These are phyloP conservation scores for Dillenia turbinata DNA, from an alignment of 164 flowering plant genomes.

Conservation along the genomic window DNA sequence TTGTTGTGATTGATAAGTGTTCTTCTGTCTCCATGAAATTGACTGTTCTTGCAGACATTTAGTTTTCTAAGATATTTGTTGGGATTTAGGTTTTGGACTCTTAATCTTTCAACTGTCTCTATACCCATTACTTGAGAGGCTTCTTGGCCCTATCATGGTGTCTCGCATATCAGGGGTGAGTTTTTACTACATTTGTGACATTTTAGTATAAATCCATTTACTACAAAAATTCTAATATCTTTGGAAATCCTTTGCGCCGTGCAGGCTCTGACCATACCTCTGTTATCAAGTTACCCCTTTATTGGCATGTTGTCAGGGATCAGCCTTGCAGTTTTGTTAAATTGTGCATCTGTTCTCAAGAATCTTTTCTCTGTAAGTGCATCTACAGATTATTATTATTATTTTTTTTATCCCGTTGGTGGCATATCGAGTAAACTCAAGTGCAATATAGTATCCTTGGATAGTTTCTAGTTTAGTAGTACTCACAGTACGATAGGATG, in stretches of 20 bases:
- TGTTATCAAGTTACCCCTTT: conserved; percentile 56
- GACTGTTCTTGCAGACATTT: neutral
- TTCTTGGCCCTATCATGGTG: conserved; percentile 38
- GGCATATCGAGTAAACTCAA: no score
- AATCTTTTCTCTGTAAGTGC: conserved; percentile 55
- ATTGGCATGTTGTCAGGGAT: conserved; percentile 56
- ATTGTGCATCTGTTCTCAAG: conserved; percentile 60
- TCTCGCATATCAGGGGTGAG: conserved; percentile 57
- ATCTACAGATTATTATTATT: neutral
- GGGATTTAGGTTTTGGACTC: conserved; percentile 40
- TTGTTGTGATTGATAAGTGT: conserved; percentile 1
- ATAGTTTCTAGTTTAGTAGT: no score
- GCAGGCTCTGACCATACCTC: conserved; percentile 43
- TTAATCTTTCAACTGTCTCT: conserved; percentile 44
- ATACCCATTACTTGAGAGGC: conserved; percentile 42
- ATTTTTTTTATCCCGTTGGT: no score
- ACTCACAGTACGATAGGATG: no score
- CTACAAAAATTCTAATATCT: neutral
- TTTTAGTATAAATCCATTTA: neutral
- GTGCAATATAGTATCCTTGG: neutral
- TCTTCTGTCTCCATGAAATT: neutral
- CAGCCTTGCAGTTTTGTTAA: conserved; percentile 32
- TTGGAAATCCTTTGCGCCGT: neutral
- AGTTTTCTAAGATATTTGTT: conserved; percentile 12
- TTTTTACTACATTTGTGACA: neutral